These are phyloP conservation scores for Pinus taeda DNA, from an alignment of 75 land plant genomes.

Conservation along the genomic window DNA sequence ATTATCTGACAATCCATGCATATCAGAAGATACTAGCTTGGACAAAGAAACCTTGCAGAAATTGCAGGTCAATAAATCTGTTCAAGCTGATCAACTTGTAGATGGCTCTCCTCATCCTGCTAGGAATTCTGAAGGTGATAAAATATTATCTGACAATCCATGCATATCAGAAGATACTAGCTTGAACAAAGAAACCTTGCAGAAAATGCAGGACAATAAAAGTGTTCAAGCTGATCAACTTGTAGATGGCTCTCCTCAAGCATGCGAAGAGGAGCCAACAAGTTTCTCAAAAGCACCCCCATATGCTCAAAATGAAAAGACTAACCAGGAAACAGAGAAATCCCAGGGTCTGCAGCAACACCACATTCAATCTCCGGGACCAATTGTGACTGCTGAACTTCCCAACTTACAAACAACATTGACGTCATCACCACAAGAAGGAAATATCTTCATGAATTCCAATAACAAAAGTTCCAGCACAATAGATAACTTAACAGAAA, in stretches of 20 bases:
- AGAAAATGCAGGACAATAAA: background rate
- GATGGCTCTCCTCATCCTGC: slow-evolving; percentile 4
- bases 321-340: background rate
- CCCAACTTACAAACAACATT: background rate
- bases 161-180: background rate
- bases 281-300: background rate
- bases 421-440: background rate
- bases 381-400: background rate
- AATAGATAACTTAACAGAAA: background rate
- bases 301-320: background rate
- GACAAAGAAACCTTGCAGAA: background rate
- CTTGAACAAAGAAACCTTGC: background rate
- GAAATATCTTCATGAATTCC: background rate
- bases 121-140: background rate
- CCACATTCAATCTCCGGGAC: background rate
- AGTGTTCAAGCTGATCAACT: background rate
- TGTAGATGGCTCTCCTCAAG: background rate
- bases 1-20: background rate
- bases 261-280: background rate
- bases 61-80: background rate
- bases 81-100: no score
- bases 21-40: background rate
- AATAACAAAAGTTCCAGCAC: background rate
- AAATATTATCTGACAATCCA: background rate
- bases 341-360: no score